These are phyloP conservation scores for Paspalum vaginatum DNA, from an alignment of 176 grass and related monocot species.

Conservation along the genomic window DNA sequence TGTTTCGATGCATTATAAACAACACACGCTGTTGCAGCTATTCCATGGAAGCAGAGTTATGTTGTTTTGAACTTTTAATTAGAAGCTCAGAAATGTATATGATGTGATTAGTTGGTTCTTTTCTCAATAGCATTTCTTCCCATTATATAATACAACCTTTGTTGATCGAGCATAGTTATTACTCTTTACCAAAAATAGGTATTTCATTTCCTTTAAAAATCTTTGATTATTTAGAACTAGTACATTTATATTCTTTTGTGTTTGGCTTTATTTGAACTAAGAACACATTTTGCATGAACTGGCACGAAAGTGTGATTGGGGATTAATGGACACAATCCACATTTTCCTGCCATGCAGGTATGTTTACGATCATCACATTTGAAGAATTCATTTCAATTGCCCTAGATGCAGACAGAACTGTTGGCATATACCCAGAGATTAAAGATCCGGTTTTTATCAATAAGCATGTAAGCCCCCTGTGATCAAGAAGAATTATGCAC, in stretches of 20 bases:
- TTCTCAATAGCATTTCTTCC: constrained; percentile 15
- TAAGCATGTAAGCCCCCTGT: constrained; percentile 67
- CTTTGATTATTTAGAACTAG: constrained; percentile 1
- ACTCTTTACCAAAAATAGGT: constrained; percentile 14
- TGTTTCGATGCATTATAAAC: neutral
- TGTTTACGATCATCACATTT: constrained; percentile 88
- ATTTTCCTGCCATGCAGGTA: constrained; percentile 45
- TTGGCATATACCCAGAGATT: constrained; percentile 96
- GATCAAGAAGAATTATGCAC: constrained; percentile 4
- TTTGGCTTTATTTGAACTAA: constrained; percentile 12
- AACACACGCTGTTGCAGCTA: neutral
- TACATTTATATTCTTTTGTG: neutral
- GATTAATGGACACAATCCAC: constrained; percentile 30
- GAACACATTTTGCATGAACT: constrained; percentile 27
- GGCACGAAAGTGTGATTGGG: neutral
- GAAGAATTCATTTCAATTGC: constrained; percentile 94
- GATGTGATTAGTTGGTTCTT: constrained; percentile 7
- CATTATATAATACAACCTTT: constrained; percentile 18
- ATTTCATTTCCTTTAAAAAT: constrained; percentile 7
- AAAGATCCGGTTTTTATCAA: constrained; percentile 98
- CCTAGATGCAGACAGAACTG: constrained; percentile 76
- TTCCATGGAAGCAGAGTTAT: neutral
- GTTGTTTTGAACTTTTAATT: constrained; percentile 27
- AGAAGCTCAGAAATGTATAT: constrained; percentile 16
- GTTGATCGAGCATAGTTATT: constrained; percentile 10